These are phyloP conservation scores for Strobilomyces confusus DNA, from an alignment of 768 basidiomycete species.

Conservation along the genomic window DNA sequence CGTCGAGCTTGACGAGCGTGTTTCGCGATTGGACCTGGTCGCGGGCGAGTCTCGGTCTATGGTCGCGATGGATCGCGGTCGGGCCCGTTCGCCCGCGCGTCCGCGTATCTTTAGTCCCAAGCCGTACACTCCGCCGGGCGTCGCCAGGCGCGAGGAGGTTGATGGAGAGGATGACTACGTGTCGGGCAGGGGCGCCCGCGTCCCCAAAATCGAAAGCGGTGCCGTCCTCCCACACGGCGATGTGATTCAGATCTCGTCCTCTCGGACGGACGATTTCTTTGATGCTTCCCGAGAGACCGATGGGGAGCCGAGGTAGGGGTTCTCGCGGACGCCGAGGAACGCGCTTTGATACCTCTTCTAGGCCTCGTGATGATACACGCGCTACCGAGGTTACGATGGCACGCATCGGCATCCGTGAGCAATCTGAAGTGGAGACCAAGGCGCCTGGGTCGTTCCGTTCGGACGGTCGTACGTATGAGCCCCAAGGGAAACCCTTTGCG, in stretches of 20 bases:
- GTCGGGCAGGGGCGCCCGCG: not conserved
- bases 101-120: not conserved
- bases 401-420: not conserved
- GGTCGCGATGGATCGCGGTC: not conserved
- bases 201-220: not conserved
- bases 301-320: not conserved
- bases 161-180: not conserved
- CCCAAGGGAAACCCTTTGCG: not conserved
- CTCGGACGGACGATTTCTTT: no score
- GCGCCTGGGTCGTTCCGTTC: not conserved
- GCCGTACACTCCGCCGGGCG: not conserved
- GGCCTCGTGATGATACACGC: not conserved
- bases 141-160: not conserved
- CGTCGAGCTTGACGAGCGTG: not conserved
- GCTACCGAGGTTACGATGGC: not conserved
- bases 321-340: conserved; percentile 1
- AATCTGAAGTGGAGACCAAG: not conserved
- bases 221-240: not conserved
- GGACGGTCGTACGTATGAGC: not conserved
- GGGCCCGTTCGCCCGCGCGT: not conserved
- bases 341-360: not conserved
- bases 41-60: not conserved
- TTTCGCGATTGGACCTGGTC: not conserved
- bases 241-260: not conserved
- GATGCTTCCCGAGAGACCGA: not conserved